phyloP scores from a whole-genome alignment of 2,329 filamentous ascomycete species.

The Sporothrix variecibatus region DNA sequence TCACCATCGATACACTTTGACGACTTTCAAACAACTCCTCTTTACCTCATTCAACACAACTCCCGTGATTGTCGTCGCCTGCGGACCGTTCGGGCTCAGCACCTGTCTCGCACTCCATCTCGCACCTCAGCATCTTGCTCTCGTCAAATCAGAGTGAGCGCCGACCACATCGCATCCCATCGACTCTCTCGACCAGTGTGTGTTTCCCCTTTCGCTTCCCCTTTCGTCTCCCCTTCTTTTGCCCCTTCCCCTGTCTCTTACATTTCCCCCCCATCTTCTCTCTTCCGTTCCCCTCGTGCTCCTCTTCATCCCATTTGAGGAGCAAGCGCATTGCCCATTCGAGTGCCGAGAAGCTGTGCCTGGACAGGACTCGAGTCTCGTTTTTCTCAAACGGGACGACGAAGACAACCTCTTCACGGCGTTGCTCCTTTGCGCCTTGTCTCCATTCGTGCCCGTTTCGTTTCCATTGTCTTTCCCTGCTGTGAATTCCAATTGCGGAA shows the following conservation, averaged over 20 bases:
- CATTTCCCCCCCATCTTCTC: neutral
- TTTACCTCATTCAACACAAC: neutral
- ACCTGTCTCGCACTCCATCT: neutral
- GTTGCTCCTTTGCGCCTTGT: neutral
- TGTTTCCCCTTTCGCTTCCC: neutral
- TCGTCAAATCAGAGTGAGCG: slow-evolving; percentile 14
- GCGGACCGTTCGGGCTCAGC: slow-evolving; percentile 1
- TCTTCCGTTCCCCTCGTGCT: neutral
- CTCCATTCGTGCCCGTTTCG: neutral
- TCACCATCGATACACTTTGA: slow-evolving; percentile 28
- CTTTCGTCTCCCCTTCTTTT: neutral
- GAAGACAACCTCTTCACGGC: neutral
- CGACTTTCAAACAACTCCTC: neutral
- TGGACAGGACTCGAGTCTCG: neutral
- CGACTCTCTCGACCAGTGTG: neutral
- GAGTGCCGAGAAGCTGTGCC: neutral
- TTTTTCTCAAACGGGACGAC: neutral
- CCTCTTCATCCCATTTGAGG: neutral
- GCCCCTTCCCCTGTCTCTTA: neutral
- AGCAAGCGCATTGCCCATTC: neutral
- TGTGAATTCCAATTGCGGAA: neutral
- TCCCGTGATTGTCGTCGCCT: slow-evolving; percentile 11
- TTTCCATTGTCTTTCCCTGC: neutral
- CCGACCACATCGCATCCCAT: neutral
- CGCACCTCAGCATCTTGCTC: neutral